Base-by-base conservation (phyloP, 192 early-diverging fungal genomes). In the Ambispora gerdemannii region DNA sequence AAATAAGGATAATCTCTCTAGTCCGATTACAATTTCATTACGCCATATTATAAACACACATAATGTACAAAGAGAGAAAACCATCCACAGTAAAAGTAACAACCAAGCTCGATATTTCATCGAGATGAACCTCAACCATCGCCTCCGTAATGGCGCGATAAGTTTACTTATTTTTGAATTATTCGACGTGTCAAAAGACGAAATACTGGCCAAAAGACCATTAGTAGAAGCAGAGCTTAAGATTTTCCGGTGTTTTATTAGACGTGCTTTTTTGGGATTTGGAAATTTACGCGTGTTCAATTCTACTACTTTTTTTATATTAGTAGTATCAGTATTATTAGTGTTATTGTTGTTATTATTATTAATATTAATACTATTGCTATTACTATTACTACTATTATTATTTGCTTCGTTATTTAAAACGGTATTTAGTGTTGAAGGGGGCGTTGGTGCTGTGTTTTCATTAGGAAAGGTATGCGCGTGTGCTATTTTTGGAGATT, bases 341-440 rank as follows among this genome's bases (percentile, higher is more conserved):
- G 34, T 25, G n/a, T 63, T 63, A 38, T 15, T 10, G 61, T 32
- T 59, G 56, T 59, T 59, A 32, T 59, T 32, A 59, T 59, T 27
- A 55, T 20, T 11, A 55, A 27, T 27, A 27, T 20, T 55, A 55
- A n/a, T n/a, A 3, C 33, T 0, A 33, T 60, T 60, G 33, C 33
- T 47, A 10, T 47, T 47, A 47, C 17, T 47, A 47, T 47, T 47
- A 10, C 17, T 47, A 47, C 43, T 47, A 47, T 47, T 47, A 47
- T 17, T 17, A 6, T 47, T 47, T 10, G 8, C 17, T 10, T 47
- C 43, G 17, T 47, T 47, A 47, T 10, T 47, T 6, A 6, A 6
- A 47, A 47, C 17, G 17, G 6, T 47, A 47, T 6, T 10, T 10
- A 17, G 17, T 10, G 17, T 6, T 47, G 43, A 47, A 17, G 43